phyloP scores from a whole-genome alignment of 257 asterid species.

The Verbascum thapsus region DNA sequence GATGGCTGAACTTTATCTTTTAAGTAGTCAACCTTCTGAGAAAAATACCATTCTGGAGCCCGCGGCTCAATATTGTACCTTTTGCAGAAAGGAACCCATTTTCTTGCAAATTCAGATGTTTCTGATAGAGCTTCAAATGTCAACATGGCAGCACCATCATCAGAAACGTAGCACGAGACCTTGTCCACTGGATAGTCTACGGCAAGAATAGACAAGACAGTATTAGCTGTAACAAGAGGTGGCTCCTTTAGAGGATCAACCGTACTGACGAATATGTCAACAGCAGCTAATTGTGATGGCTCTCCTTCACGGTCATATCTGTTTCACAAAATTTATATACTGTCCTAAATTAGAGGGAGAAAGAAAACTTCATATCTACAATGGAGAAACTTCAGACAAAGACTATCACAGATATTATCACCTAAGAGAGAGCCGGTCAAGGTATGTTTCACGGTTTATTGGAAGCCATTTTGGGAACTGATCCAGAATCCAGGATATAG shows the following conservation, averaged over 20 bases:
- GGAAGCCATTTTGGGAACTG: slow-evolving; percentile 95
- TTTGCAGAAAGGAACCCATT: slow-evolving; percentile 86
- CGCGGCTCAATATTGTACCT: slow-evolving; percentile 82
- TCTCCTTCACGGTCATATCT: slow-evolving; percentile 89
- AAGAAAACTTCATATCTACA: slow-evolving; percentile 1
- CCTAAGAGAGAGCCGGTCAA: slow-evolving; percentile 82
- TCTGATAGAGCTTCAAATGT: slow-evolving; percentile 79
- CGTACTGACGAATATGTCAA: slow-evolving; percentile 88
- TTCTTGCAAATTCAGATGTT: slow-evolving; percentile 83
- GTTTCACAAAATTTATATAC: slow-evolving; percentile 25
- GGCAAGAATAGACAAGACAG: slow-evolving; percentile 78
- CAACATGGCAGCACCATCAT: slow-evolving; percentile 88
- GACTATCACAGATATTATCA: too few species aligned
- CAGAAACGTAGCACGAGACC: slow-evolving; percentile 86
- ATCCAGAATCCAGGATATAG: slow-evolving; percentile 84
- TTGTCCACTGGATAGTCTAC: slow-evolving; percentile 88
- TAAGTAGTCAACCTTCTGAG: slow-evolving; percentile 75
- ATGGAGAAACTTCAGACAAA: too few species aligned
- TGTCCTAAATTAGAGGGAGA: slow-evolving; percentile 25
- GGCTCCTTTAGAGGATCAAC: slow-evolving; percentile 90
- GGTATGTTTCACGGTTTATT: slow-evolving; percentile 80
- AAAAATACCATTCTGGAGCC: slow-evolving; percentile 88
- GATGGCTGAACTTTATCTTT: slow-evolving; percentile 70
- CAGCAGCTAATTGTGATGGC: slow-evolving; percentile 86
- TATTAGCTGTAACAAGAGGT: slow-evolving; percentile 86